Conservation (phyloP, 371 early-diverging fungal species). For the Blakeslea trispora region DNA sequence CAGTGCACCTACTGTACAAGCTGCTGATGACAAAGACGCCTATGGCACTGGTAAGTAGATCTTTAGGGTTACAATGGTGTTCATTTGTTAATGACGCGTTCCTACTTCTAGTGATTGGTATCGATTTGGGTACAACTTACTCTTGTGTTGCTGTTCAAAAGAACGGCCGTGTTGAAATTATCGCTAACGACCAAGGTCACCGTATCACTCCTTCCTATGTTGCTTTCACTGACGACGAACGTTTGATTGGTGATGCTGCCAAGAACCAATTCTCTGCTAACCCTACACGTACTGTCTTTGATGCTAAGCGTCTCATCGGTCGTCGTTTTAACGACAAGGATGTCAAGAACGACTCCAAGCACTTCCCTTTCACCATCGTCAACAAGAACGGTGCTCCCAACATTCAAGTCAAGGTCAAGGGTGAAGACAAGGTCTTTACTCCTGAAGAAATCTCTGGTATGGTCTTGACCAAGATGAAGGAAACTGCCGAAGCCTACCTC, state of each 20-base stretch:
- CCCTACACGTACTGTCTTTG: conserved; percentile 90
- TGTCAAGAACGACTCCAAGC: conserved; percentile 86
- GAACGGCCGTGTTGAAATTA: conserved; percentile 85
- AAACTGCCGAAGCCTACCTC: conserved; percentile 95
- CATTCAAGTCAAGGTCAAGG: conserved; percentile 85
- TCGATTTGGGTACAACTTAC: conserved; percentile 99
- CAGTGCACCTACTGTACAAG: conserved; percentile 29
- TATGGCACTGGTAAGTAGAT: conserved; percentile 58
- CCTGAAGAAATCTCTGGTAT: conserved; percentile 98
- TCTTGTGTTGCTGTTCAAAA: conserved; percentile 96
- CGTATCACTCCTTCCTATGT: conserved; percentile 93
- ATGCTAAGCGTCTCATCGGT: conserved; percentile 95
- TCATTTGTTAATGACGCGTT: conserved; percentile 6
- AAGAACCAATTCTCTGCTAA: conserved; percentile 83
- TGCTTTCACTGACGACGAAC: conserved; percentile 80
- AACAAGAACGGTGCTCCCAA: conserved; percentile 80
- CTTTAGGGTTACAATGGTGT: too few species aligned
- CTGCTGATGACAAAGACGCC: conserved; percentile 48
- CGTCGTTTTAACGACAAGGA: conserved; percentile 83
- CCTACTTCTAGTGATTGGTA: conserved; percentile 44
- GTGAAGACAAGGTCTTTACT: conserved; percentile 88
- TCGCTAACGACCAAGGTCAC: conserved; percentile 80
- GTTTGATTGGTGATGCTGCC: conserved; percentile 88
- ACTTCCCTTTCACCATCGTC: conserved; percentile 90
- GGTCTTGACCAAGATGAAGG: conserved; percentile 97